Conservation (phyloP, 1,139 yeast species). For the Candida sojae region DNA sequence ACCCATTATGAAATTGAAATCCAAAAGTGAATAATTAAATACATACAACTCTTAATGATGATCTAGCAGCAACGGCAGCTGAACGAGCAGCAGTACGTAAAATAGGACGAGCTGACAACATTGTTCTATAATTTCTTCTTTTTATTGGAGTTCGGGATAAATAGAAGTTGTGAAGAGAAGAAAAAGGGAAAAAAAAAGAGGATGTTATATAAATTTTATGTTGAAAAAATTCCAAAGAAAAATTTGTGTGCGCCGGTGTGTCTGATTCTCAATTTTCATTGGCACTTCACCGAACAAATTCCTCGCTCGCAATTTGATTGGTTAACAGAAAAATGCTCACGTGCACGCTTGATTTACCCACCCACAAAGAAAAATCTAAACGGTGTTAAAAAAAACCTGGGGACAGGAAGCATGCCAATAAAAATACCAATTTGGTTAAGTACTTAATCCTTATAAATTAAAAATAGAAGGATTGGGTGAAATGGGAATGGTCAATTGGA, state of each 20-base stretch:
- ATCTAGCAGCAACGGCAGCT: slow-evolving; percentile 65
- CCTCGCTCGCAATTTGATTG: slow-evolving; percentile 6
- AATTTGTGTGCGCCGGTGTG: slow-evolving; percentile 4
- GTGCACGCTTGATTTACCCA: background rate
- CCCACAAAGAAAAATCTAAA: background rate
- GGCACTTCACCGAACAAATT: slow-evolving; percentile 7
- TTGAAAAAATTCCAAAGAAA: slow-evolving; percentile 4
- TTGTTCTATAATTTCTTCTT: slow-evolving; percentile 22
- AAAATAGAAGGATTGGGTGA: no score
- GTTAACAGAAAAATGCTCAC: background rate
- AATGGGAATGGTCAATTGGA: no score
- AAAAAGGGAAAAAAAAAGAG: slow-evolving; percentile 16
- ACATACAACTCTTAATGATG: slow-evolving; percentile 65
- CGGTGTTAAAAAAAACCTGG: background rate
- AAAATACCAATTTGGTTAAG: no score
- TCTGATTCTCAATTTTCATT: slow-evolving; percentile 10
- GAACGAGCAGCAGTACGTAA: slow-evolving; percentile 82
- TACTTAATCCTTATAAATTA: no score
- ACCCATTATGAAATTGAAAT: background rate
- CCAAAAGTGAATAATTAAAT: slow-evolving; percentile 14
- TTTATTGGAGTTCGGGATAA: slow-evolving; percentile 6
- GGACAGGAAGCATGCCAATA: background rate
- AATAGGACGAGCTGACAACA: slow-evolving; percentile 84
- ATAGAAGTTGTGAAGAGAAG: slow-evolving; percentile 10
- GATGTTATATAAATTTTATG: slow-evolving; percentile 4